Conservation (phyloP, 352 stramenopile genomes). For the Peronospora farinosa region DNA sequence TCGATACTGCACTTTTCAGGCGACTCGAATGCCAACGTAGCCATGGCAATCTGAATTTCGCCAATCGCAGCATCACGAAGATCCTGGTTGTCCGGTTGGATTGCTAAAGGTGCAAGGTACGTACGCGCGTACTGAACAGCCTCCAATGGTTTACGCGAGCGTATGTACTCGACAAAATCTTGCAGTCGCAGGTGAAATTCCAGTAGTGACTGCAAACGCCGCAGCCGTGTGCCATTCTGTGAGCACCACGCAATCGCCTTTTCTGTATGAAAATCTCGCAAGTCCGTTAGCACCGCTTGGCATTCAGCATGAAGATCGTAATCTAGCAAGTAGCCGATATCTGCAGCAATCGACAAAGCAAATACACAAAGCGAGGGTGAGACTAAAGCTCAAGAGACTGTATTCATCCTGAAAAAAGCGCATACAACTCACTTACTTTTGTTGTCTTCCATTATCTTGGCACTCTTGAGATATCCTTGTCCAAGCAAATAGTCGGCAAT, state of each 20-base stretch:
- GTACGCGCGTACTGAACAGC: slow-evolving; percentile 64
- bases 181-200: slow-evolving; percentile 72
- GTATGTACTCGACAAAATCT: slow-evolving; percentile 78
- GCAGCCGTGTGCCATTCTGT: slow-evolving; percentile 63
- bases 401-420: not conserved
- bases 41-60: slow-evolving; percentile 66
- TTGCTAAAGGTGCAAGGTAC: slow-evolving; percentile 53
- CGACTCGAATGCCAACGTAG: slow-evolving; percentile 60
- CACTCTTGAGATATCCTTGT: slow-evolving; percentile 55
- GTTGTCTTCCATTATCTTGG: slow-evolving; percentile 57
- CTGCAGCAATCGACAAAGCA: slow-evolving; percentile 17
- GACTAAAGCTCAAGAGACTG: not conserved
- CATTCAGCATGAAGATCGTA: slow-evolving; percentile 53
- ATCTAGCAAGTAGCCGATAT: slow-evolving; percentile 58
- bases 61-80: slow-evolving; percentile 49
- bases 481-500: slow-evolving; percentile 73
- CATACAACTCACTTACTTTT: slow-evolving; percentile 31
- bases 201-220: slow-evolving; percentile 59
- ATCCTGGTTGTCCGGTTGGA: slow-evolving; percentile 54
- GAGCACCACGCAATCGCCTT: slow-evolving; percentile 63
- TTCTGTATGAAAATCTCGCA: slow-evolving; percentile 39
- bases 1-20: slow-evolving; percentile 56
- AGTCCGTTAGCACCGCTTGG: slow-evolving; percentile 47
- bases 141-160: slow-evolving; percentile 56
- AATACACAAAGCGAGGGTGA: slow-evolving; percentile 6